A percentile compares a stretch with the other conserved stretches of the same genome.
These are phyloP conservation scores for Pseudopediastrum boryanum DNA, from an alignment of 139 green algal genomes.

Conservation along the genomic window DNA sequence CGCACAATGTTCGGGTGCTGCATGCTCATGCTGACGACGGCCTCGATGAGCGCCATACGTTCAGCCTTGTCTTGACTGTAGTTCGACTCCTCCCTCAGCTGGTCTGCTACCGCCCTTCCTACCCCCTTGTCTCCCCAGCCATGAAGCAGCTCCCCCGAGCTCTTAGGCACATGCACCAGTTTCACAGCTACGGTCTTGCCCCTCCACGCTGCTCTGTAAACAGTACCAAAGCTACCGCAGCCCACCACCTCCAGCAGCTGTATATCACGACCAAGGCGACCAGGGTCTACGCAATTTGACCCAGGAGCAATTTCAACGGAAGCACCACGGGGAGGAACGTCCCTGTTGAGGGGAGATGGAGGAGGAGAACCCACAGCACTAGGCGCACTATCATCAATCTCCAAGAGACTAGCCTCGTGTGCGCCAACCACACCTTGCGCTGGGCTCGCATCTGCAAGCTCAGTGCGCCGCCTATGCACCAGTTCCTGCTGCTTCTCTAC, in stretches of 20 bases:
- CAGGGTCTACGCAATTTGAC: too few relatives aligned
- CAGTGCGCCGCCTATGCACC: background rate
- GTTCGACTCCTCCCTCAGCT: background rate
- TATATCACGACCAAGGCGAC: too few relatives aligned
- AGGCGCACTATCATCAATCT: too few relatives aligned
- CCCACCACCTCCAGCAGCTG: conserved; percentile 38
- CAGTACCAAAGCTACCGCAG: conserved; percentile 19
- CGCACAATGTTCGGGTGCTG: conserved; percentile 7
- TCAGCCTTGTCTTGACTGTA: background rate
- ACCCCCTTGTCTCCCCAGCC: background rate
- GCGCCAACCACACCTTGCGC: background rate
- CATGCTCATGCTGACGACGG: background rate
- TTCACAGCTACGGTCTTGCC: conserved; percentile 32
- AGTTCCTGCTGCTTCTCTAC: background rate
- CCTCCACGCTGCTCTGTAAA: conserved; percentile 27
- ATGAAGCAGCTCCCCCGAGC: background rate
- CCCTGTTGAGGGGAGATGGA: background rate
- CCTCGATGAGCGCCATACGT: background rate
- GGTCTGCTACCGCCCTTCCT: background rate
- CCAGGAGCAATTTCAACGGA: too few relatives aligned
- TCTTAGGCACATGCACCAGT: conserved; percentile 22
- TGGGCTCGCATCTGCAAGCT: too few relatives aligned
- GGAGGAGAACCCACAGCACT: too few relatives aligned
- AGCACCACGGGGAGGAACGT: background rate
- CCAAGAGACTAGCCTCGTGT: too few relatives aligned